Base-by-base conservation (phyloP, 2,329 filamentous ascomycete genomes). In the Emmonsiellopsis sp. region DNA sequence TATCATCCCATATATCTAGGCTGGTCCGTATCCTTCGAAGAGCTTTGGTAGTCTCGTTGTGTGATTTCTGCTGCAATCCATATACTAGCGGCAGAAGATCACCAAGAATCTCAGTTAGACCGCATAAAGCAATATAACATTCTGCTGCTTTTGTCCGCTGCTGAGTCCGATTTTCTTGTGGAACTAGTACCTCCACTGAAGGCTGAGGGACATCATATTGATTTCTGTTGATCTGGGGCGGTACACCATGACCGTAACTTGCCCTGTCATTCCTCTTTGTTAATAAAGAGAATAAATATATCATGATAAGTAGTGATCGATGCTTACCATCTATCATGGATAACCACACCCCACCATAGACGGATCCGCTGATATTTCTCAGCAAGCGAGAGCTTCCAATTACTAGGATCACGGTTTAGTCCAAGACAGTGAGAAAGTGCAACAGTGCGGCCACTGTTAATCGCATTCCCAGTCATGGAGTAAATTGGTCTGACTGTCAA, bases 401-500 rank as follows among this genome's bases (percentile, higher is more conserved):
- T 70, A 3, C 71, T 74, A 10, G 77, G 76, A 58, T 81, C 76
- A 32, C 79, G 72, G 56, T 82, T 79, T 39, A 81, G 65, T 0
- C 78, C 78, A 53, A 80, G 74, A 14, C 76, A 78, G 55, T 81
- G 77, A 7, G 78, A 76, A 21, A 82, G 68, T 4, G 76, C 77
- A 9, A 80, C 71, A 17, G 75, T 77, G 3, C 77, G 74, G 0
- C 77, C 77, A 54, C 75, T 77, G 11, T 77, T 76, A 33, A 78
- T 74, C 6, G 78, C 74, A 60, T 81, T 81, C 0, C 80, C 80
- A 5, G 81, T 77, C 61, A 83, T 76, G 1, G 79, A 79, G 6
- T 79, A 81, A 6, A 79, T 79, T 1, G 82, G 82, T 2, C 82
- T 71, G 1, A 82, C 82, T 0, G 77, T 77, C 2, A 84, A 67